Evolutionary conservation across 306 rosid species (phyloP).

Genomic region (Echinosophora koreensis): DNA sequence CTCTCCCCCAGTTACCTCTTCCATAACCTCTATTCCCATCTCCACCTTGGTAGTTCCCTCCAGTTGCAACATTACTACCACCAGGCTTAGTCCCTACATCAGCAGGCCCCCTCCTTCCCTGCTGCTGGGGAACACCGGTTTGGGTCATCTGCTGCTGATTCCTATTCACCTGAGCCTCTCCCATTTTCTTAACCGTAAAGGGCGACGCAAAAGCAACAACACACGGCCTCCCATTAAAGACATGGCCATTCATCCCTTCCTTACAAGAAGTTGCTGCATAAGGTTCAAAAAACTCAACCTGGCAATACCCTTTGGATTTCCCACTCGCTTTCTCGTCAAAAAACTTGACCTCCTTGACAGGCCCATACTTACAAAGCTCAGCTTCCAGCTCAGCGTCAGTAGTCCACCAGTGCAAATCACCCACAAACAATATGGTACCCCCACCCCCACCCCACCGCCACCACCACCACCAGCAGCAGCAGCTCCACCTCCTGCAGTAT

Average conservation of each 20-base stretch:
- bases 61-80: constrained; percentile 75
- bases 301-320: constrained; percentile 96
- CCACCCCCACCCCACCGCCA: constrained; percentile 63
- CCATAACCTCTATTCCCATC: constrained; percentile 83
- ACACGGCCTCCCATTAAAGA: constrained; percentile 88
- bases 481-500: constrained; percentile 38
- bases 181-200: constrained; percentile 90
- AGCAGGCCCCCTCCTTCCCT: constrained; percentile 76
- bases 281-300: constrained; percentile 89
- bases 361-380: constrained; percentile 85
- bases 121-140: constrained; percentile 52
- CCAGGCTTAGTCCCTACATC: constrained; percentile 69
- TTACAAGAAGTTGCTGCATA: constrained; percentile 77
- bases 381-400: constrained; percentile 91
- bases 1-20: constrained; percentile 95
- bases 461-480: constrained; percentile 36
- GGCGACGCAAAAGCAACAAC: constrained; percentile 91
- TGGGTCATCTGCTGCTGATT: constrained; percentile 79
- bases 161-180: constrained; percentile 87
- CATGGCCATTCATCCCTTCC: constrained; percentile 92
- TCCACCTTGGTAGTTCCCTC: constrained; percentile 94
- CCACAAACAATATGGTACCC: constrained; percentile 87
- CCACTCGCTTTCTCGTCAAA: constrained; percentile 98
- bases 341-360: constrained; percentile 93
- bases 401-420: constrained; percentile 99